Percentiles rank a stretch among this genome's conserved stretches.
Evolutionary conservation across 805 yeast species (phyloP).

Genomic region (Yarrowia phangngaensis): DNA sequence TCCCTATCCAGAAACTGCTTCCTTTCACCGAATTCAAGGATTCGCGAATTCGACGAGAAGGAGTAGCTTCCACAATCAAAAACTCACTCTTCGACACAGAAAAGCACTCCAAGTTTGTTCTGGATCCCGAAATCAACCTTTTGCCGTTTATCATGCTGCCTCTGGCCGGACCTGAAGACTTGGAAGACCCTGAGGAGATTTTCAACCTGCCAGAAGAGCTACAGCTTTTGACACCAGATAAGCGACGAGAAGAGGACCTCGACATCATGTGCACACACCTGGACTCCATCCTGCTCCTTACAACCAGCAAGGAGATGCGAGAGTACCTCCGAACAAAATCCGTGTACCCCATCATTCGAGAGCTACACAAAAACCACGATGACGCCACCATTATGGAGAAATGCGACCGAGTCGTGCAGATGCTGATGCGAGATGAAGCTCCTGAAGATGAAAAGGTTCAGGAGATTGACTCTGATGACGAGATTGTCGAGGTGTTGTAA

Average conservation of each 20-base stretch:
- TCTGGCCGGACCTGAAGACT: constrained; percentile 69
- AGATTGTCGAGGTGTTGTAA: constrained; percentile 10
- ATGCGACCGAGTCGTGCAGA: constrained; percentile 81
- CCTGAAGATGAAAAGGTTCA: constrained; percentile 35
- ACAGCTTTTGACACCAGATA: constrained; percentile 71
- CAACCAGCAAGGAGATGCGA: constrained; percentile 70
- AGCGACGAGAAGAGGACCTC: constrained; percentile 66
- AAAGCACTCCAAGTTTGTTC: constrained; percentile 57
- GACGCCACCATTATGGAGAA: constrained; percentile 56
- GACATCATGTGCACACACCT: constrained; percentile 65
- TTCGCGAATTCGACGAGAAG: constrained; percentile 76
- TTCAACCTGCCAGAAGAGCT: constrained; percentile 84
- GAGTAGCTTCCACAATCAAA: constrained; percentile 88
- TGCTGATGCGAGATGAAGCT: constrained; percentile 85
- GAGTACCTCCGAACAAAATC: constrained; percentile 74
- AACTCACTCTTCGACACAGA: constrained; percentile 79
- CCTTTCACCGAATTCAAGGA: constrained; percentile 73
- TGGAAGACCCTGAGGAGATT: constrained; percentile 73
- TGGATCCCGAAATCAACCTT: constrained; percentile 61
- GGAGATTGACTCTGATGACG: constrained; percentile 30
- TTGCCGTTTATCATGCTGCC: constrained; percentile 81
- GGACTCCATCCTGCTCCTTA: constrained; percentile 73
- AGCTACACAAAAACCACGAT: constrained; percentile 58
- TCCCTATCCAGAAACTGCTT: constrained; percentile 75
- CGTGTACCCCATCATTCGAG: constrained; percentile 82